Conservation (phyloP, 768 basidiomycete genomes). For the Rickenella mellea region DNA sequence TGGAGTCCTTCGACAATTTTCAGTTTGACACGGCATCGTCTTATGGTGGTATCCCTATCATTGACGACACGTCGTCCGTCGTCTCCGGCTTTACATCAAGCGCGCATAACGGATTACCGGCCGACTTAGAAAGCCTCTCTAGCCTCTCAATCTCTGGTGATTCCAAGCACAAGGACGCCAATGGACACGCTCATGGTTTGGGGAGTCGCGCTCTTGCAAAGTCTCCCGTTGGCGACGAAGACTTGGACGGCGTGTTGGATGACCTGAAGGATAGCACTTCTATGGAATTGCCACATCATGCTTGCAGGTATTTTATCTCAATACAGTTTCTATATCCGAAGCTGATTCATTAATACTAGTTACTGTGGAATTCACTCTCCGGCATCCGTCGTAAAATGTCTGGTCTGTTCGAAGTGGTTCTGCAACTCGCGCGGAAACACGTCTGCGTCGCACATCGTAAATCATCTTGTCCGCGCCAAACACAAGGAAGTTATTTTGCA, state of each 20-base stretch:
- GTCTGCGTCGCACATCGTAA: slow-evolving; percentile 97
- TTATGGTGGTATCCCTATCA: slow-evolving; percentile 60
- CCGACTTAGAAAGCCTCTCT: slow-evolving; percentile 62
- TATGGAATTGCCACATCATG: slow-evolving; percentile 82
- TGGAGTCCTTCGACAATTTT: slow-evolving; percentile 84
- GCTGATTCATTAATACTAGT: too few species aligned
- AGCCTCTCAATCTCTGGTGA: slow-evolving; percentile 13
- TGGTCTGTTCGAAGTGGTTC: slow-evolving; percentile 92
- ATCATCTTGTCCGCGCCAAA: slow-evolving; percentile 97
- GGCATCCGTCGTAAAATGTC: slow-evolving; percentile 92
- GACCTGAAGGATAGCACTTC: slow-evolving; percentile 76
- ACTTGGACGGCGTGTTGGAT: slow-evolving; percentile 84
- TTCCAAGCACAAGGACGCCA: slow-evolving; percentile 21
- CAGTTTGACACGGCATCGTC: slow-evolving; percentile 79
- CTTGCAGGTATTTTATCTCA: slow-evolving; percentile 75
- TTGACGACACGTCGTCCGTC: slow-evolving; percentile 75
- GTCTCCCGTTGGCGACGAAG: slow-evolving; percentile 49
- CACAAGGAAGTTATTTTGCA: slow-evolving; percentile 98
- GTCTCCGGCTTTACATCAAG: slow-evolving; percentile 61
- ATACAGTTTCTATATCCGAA: too few species aligned
- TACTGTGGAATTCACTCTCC: slow-evolving; percentile 99
- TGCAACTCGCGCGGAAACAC: slow-evolving; percentile 98
- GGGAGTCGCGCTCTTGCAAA: neutral
- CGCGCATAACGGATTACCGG: slow-evolving; percentile 32
- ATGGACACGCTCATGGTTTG: slow-evolving; percentile 27